phyloP scores from a whole-genome alignment of 495 filamentous ascomycete species.

The Geopyxis carbonaria region DNA sequence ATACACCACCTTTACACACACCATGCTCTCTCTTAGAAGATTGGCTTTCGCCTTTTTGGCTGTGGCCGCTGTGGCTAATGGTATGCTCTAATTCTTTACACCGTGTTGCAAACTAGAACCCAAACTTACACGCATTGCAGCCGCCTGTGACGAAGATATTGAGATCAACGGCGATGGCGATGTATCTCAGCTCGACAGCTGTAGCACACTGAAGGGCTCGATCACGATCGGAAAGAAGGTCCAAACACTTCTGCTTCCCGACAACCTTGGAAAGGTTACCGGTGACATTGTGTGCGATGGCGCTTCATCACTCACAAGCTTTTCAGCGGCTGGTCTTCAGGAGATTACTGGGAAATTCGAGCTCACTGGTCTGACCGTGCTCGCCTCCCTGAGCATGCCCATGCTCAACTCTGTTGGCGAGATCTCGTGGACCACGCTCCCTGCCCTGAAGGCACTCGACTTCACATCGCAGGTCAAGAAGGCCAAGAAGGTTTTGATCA shows the following conservation, averaged over 20 bases:
- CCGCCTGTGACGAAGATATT: conserved; percentile 25
- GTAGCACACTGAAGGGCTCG: conserved; percentile 51
- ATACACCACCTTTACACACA: conserved; percentile 18
- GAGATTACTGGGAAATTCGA: conserved; percentile 46
- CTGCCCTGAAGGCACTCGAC: conserved; percentile 44
- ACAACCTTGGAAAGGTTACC: conserved; percentile 43
- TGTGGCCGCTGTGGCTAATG: conserved; percentile 43
- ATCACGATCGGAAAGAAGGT: conserved; percentile 44
- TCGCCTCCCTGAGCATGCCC: conserved; percentile 47
- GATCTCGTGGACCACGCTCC: conserved; percentile 58
- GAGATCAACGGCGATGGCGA: conserved; percentile 56
- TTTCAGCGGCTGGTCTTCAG: conserved; percentile 27
- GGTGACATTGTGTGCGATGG: conserved; percentile 49
- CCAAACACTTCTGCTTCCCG: conserved; percentile 35
- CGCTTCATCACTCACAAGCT: conserved; percentile 39
- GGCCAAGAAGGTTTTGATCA: conserved; percentile 50
- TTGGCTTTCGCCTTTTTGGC: conserved; percentile 61
- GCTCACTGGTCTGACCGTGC: conserved; percentile 44
- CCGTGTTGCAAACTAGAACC: conserved; percentile 14
- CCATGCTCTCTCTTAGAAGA: conserved; percentile 54
- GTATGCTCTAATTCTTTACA: conserved; percentile 33
- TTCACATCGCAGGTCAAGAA: conserved; percentile 46
- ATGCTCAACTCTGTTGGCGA: conserved; percentile 42
- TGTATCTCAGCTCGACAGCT: conserved; percentile 47
- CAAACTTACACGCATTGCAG: conserved; percentile 28